Evolutionary conservation across 495 filamentous ascomycete genomes (phyloP).

Genomic region (Penicillium manginii): DNA sequence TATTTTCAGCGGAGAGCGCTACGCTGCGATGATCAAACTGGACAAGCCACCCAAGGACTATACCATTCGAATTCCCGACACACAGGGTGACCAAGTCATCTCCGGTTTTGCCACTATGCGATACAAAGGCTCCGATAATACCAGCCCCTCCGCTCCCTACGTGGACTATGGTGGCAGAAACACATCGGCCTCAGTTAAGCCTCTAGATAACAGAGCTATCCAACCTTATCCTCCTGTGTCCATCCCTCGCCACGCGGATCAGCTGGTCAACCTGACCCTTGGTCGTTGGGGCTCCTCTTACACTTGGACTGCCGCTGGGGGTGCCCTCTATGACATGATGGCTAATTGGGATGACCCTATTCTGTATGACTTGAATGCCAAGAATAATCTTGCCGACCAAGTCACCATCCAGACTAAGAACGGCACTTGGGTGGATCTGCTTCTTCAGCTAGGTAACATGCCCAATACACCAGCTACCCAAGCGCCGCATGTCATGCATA

Average conservation of each 20-base stretch:
- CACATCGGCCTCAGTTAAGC: slow-evolving; percentile 33
- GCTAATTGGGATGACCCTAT: slow-evolving; percentile 38
- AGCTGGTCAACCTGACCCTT: slow-evolving; percentile 44
- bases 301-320: slow-evolving; percentile 44
- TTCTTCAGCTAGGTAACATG: slow-evolving; percentile 41
- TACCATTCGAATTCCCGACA: slow-evolving; percentile 39
- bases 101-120: slow-evolving; percentile 35
- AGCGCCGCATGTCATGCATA: slow-evolving; percentile 57
- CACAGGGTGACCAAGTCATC: slow-evolving; percentile 40
- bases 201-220: slow-evolving; percentile 36
- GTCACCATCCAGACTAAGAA: slow-evolving; percentile 51
- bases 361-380: slow-evolving; percentile 42
- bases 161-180: slow-evolving; percentile 44
- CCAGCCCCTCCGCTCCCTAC: slow-evolving; percentile 32
- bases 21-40: slow-evolving; percentile 42
- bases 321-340: slow-evolving; percentile 30
- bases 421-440: slow-evolving; percentile 56
- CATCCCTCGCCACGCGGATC: slow-evolving; percentile 37
- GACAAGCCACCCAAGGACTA: slow-evolving; percentile 39
- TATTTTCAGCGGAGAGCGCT: slow-evolving; percentile 42
- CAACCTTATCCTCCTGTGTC: slow-evolving; percentile 39
- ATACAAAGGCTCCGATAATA: slow-evolving; percentile 34
- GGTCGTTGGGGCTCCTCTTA: slow-evolving; percentile 39
- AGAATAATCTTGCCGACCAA: slow-evolving; percentile 25
- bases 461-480: slow-evolving; percentile 26